phyloP scores from a whole-genome alignment of 345 rosid species.

The sweet orange (Citrus sinensis) region DVS_A1.0 CM039166.1:24656001-24656500 shows the following conservation, averaged over 20 bases:
- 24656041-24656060: not conserved
- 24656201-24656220: not conserved
- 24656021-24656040: not conserved
- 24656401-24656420: slow-evolving; percentile 72
- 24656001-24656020: slow-evolving; percentile 1
- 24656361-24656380: slow-evolving; percentile 89
- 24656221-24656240: not conserved
- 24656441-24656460: slow-evolving; percentile 47
- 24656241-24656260: slow-evolving; percentile 17
- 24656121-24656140: not conserved
- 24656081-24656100: slow-evolving; percentile 1
- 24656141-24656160: not conserved
- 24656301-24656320: slow-evolving; percentile 34
- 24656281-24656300: slow-evolving; percentile 31
- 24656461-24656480: slow-evolving; percentile 53
- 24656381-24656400: slow-evolving; percentile 95
- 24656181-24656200: slow-evolving; percentile 3
- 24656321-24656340: slow-evolving; percentile 69
- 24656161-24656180: not conserved
- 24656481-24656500: slow-evolving; percentile 63
- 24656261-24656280: slow-evolving; percentile 45
- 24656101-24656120: not conserved
- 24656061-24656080: slow-evolving; percentile 6
- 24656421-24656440: slow-evolving; percentile 58
- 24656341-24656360: slow-evolving; percentile 70